Conservation (phyloP, 768 basidiomycete species). For the Panaeolus cyanescens region DNA sequence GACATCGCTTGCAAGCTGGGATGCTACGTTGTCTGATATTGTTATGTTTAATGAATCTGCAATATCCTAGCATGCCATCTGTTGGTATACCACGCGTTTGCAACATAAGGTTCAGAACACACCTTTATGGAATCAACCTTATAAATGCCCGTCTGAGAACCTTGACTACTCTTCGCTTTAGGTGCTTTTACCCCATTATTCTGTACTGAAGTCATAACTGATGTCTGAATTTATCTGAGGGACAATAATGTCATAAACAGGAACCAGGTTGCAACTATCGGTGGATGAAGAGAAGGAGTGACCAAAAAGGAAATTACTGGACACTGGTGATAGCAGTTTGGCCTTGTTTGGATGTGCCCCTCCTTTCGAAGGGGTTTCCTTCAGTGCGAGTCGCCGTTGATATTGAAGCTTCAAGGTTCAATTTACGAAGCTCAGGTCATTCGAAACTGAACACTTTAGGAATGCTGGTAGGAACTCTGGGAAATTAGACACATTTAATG, state of each 20-base stretch:
- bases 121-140: constrained; percentile 67
- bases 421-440: neutral
- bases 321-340: neutral
- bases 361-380: too few relatives aligned
- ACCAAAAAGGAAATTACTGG: neutral
- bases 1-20: constrained; percentile 90
- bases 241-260: too few relatives aligned
- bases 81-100: constrained; percentile 7
- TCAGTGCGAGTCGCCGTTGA: too few relatives aligned
- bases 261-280: neutral
- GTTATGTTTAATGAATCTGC: constrained; percentile 86
- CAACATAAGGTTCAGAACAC: constrained; percentile 15
- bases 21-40: constrained; percentile 80
- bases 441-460: neutral
- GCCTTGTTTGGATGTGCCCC: neutral
- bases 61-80: constrained; percentile 62
- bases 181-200: neutral
- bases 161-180: constrained; percentile 53
- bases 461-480: neutral
- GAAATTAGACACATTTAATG: neutral
- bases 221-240: neutral
- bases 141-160: constrained; percentile 60
- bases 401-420: neutral
- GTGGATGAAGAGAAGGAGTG: neutral
- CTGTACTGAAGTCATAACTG: neutral